Evolutionary conservation across 129 eudicot genomes (phyloP).

Genomic region (Escallonia rubra): DNA sequence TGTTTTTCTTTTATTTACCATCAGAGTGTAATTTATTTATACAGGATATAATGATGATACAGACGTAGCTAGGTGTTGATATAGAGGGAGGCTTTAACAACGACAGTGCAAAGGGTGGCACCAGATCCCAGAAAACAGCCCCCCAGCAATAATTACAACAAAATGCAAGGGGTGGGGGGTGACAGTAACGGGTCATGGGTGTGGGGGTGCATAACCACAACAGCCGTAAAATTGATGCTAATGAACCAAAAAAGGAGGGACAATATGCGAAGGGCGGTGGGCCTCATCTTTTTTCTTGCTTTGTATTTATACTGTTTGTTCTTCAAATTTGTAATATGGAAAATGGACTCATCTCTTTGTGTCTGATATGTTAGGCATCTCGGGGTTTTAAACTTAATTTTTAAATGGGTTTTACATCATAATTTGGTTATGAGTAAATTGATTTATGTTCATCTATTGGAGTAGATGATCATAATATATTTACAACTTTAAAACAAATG

Average conservation of each 20-base stretch:
- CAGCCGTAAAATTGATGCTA: slow-evolving; percentile 16
- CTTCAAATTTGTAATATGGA: too few species aligned
- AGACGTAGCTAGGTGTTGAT: background rate
- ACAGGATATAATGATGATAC: background rate
- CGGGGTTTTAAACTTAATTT: too few species aligned
- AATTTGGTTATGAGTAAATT: too few species aligned
- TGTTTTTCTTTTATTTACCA: background rate
- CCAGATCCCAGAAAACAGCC: slow-evolving; percentile 54
- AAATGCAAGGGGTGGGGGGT: slow-evolving; percentile 6
- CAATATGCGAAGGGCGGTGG: background rate
- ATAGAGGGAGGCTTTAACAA: slow-evolving; percentile 4
- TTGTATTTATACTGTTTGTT: too few species aligned
- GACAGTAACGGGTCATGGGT: slow-evolving; percentile 19
- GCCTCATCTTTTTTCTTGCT: background rate
- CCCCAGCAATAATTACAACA: slow-evolving; percentile 18
- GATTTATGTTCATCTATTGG: too few species aligned
- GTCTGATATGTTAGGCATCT: background rate
- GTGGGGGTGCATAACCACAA: slow-evolving; percentile 2
- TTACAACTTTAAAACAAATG: too few species aligned
- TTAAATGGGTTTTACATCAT: too few species aligned
- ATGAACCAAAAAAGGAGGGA: too few species aligned
- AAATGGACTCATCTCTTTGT: too few species aligned
- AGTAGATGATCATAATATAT: too few species aligned
- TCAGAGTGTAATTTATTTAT: background rate
- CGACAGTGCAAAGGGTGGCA: slow-evolving; percentile 21